Conservation (phyloP, 495 filamentous ascomycete species). For the Aspergillus coremiiformis region DNA sequence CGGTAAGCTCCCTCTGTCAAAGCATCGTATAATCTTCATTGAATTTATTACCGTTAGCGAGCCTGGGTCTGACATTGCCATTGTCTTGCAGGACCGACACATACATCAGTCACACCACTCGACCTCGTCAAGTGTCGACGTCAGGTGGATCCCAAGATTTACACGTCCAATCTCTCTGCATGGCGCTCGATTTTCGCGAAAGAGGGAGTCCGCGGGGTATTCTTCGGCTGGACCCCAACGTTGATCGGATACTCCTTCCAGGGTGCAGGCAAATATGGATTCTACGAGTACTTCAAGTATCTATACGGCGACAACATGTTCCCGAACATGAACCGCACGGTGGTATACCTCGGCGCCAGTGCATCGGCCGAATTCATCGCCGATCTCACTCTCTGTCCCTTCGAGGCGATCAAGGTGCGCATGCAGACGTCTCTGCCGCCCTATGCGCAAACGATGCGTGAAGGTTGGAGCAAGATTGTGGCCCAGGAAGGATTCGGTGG, state of each 20-base stretch:
- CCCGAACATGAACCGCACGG: constrained; percentile 53
- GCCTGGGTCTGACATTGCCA: not conserved
- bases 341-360: constrained; percentile 57
- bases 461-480: constrained; percentile 56
- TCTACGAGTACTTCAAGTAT: constrained; percentile 72
- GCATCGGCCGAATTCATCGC: constrained; percentile 64
- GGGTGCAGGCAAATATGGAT: constrained; percentile 71
- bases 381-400: constrained; percentile 59
- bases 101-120: constrained; percentile 54
- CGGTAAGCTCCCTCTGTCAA: constrained; percentile 32
- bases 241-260: constrained; percentile 64
- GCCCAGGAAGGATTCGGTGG: constrained; percentile 51
- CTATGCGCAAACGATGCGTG: constrained; percentile 51
- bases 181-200: constrained; percentile 57
- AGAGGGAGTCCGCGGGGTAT: constrained; percentile 62
- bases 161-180: constrained; percentile 58
- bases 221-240: constrained; percentile 67
- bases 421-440: constrained; percentile 68
- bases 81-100: constrained; percentile 36
- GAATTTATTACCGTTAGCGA: too few relatives aligned
- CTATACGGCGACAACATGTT: constrained; percentile 58
- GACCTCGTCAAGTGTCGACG: constrained; percentile 65
- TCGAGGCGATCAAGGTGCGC: constrained; percentile 65
- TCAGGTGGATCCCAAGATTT: constrained; percentile 65
- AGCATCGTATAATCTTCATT: not conserved